These are phyloP conservation scores for Phytophthora podocarpi DNA, from an alignment of 352 stramenopile genomes.

Conservation along the genomic window DNA sequence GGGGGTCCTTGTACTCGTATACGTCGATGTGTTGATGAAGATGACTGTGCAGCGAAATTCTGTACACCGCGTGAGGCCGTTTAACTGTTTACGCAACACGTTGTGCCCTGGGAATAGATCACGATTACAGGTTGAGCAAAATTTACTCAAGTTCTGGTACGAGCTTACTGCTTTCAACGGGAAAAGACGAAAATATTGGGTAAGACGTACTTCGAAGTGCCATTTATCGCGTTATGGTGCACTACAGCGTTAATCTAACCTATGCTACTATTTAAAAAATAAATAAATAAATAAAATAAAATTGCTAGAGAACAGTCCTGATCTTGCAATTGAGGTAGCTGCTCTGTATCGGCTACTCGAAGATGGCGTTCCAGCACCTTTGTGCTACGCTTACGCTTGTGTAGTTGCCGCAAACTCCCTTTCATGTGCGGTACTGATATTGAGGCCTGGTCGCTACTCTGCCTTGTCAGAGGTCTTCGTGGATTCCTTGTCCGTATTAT, in stretches of 20 bases:
- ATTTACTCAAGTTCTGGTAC: conserved; percentile 9
- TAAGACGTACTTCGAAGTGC: no score
- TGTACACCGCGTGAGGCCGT: no score
- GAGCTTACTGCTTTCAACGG: conserved; percentile 24
- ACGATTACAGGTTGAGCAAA: not conserved
- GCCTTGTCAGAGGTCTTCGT: conserved; percentile 26
- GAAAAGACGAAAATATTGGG: conserved; percentile 15
- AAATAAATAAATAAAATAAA: no score
- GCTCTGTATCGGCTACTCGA: conserved; percentile 21
- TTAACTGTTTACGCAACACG: no score
- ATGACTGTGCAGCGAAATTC: conserved; percentile 22
- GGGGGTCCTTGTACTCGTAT: conserved; percentile 3
- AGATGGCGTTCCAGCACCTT: conserved; percentile 1
- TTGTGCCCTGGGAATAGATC: no score
- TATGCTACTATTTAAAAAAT: no score
- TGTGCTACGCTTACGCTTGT: conserved; percentile 18
- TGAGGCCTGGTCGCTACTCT: conserved; percentile 2
- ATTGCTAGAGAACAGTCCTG: no score
- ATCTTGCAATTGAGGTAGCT: conserved; percentile 14
- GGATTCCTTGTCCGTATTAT: conserved; percentile 21
- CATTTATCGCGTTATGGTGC: no score
- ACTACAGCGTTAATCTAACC: no score
- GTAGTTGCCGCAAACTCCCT: conserved; percentile 18
- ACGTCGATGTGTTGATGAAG: conserved; percentile 25
- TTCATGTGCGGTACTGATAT: conserved; percentile 13